Conservation (phyloP, 1,284 basidiomycete species). For the Leccinum subrobustum region DNA sequence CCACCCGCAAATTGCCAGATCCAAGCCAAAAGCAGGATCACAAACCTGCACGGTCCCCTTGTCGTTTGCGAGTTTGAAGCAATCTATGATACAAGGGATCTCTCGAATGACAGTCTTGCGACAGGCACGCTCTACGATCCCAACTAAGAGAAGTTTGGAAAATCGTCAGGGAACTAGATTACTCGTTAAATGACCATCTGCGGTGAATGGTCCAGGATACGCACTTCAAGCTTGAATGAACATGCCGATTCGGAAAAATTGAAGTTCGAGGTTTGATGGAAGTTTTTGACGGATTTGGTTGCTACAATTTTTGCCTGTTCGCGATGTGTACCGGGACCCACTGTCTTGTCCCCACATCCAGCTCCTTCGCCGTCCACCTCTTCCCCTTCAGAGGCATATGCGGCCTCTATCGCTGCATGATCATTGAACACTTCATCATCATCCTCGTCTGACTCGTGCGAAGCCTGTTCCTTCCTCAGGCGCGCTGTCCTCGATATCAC, state of each 20-base stretch:
- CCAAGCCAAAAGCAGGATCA: neutral
- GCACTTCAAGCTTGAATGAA: constrained; percentile 79
- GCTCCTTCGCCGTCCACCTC: constrained; percentile 36
- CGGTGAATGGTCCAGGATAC: constrained; percentile 26
- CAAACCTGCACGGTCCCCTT: constrained; percentile 53
- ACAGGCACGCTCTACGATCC: constrained; percentile 86
- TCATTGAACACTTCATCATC: constrained; percentile 53
- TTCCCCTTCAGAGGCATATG: constrained; percentile 51
- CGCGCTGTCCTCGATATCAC: constrained; percentile 70
- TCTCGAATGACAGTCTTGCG: constrained; percentile 83
- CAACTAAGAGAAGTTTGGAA: constrained; percentile 89
- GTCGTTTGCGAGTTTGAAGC: constrained; percentile 61
- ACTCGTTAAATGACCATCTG: neutral
- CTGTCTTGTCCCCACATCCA: constrained; percentile 31
- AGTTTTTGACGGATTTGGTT: constrained; percentile 49
- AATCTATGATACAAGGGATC: constrained; percentile 83
- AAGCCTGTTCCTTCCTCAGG: constrained; percentile 66
- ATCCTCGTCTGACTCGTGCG: constrained; percentile 70
- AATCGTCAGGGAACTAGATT: constrained; percentile 59
- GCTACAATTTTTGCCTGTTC: constrained; percentile 47
- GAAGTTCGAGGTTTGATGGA: constrained; percentile 69
- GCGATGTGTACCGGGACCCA: constrained; percentile 37
- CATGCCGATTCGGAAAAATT: constrained; percentile 74
- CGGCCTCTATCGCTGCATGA: constrained; percentile 65
- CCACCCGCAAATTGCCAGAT: constrained; percentile 84